These are phyloP conservation scores for Psilocybe cubensis DNA, from an alignment of 768 basidiomycete genomes.

Conservation along the genomic window DNA sequence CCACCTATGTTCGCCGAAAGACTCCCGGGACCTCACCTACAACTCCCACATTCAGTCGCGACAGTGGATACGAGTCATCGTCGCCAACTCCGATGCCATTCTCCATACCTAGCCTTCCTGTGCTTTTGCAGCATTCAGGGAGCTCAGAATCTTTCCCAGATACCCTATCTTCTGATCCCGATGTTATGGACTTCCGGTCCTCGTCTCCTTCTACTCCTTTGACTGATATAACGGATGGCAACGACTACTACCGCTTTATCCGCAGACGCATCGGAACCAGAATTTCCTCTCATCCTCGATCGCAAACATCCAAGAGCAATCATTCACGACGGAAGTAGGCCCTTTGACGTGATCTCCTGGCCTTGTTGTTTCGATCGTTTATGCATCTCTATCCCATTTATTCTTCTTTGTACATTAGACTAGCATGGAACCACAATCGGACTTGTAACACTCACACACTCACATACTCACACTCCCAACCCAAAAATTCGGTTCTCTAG, in stretches of 20 bases:
- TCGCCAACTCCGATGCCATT: conserved; percentile 50
- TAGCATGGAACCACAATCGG: conserved; percentile 21
- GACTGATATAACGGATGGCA: conserved; percentile 31
- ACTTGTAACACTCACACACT: conserved; percentile 21
- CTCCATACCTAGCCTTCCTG: conserved; percentile 67
- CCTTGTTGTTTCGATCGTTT: conserved; percentile 2
- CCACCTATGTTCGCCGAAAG: conserved; percentile 77
- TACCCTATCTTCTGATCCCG: conserved; percentile 40
- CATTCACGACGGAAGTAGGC: conserved; percentile 32
- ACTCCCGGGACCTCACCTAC: conserved; percentile 77
- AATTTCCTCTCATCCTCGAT: conserved; percentile 45
- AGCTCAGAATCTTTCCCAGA: conserved; percentile 46
- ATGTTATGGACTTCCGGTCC: conserved; percentile 22
- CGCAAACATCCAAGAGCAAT: conserved; percentile 31
- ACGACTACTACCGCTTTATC: conserved; percentile 33
- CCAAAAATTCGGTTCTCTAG: conserved; percentile 16
- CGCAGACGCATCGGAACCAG: conserved; percentile 46
- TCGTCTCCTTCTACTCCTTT: conserved; percentile 22
- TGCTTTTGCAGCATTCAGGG: conserved; percentile 49
- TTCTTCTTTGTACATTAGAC: conserved; percentile 19
- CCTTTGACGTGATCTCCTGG: conserved; percentile 28
- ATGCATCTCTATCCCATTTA: conserved; percentile 5
- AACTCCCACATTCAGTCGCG: conserved; percentile 62
- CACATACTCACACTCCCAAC: conserved; percentile 10
- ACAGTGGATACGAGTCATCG: conserved; percentile 42